Evolutionary conservation across 2,329 filamentous ascomycete genomes (phyloP), one percentile per base, ranked within the genome.

Genomic region (Microthyrium microscopicum): DNA sequence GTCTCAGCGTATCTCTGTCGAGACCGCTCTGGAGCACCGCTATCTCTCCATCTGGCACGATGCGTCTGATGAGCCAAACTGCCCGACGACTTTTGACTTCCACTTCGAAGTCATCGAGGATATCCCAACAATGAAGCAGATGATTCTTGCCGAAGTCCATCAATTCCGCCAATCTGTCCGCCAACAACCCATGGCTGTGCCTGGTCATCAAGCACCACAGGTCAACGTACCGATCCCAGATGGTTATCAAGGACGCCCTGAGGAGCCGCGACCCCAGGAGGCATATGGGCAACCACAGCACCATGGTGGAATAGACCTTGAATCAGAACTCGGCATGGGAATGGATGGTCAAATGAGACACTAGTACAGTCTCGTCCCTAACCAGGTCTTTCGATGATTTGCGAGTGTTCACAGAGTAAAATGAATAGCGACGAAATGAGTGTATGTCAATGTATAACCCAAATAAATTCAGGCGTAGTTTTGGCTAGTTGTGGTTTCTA

Each of bases 21-120:
- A 98, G 58, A 73, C 87, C 50, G 89, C 89, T 13, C 75, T 98
- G 37, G 85, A 95, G 63, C 89, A 98, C 64, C 79, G 79, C 21
- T 98, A 98, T 60, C 70, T 98, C 36, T 73, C 87, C 51, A 94
- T 98, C 61, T 95, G 89, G 89, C 89, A 98, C 62, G 89, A 98
- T 47, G 81, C 85, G 33, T 85, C 80, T 4, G 89, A 98, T 58
- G 89, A 98, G 63, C 89, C 89, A 15, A 72, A 77, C 42, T 95
- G 87, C 62, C 85, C 85, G 0, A 81, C 78, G 12, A 85, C 83
- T 13, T 98, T 98, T 60, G 85, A 98, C 64, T 98, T 98, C 62
- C 79, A 87, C 54, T 98, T 98, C 50, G 89, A 98, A 56, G 76
- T 93, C n/a, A 73, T 94, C 25, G 87, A 98, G 34, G 89, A 95